These are phyloP conservation scores for Trametes sp. DNA, from an alignment of 1,284 basidiomycete genomes.

Conservation along the genomic window DNA sequence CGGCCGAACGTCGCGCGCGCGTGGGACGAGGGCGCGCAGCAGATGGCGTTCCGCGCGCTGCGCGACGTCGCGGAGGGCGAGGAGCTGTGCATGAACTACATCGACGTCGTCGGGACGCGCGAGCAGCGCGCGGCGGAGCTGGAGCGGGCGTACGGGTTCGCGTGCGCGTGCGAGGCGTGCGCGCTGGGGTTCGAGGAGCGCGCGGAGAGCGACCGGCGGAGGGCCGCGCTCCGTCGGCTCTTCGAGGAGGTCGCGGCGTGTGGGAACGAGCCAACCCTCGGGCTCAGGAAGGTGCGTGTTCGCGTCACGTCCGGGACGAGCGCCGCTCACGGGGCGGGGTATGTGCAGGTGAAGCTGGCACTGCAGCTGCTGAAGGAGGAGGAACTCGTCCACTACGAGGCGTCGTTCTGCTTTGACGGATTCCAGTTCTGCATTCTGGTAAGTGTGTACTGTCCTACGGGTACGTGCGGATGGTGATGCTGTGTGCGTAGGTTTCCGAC, in stretches of 20 bases:
- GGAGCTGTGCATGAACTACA: conserved; percentile 66
- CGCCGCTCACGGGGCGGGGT: background rate
- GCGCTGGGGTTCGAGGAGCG: conserved; percentile 26
- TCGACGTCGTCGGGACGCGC: conserved; percentile 46
- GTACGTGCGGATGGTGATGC: background rate
- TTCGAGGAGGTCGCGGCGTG: conserved; percentile 34
- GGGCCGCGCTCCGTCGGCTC: conserved; percentile 29
- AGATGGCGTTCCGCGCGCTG: conserved; percentile 34
- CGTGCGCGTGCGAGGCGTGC: conserved; percentile 57
- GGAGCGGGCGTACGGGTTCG: conserved; percentile 59
- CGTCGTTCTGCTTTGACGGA: conserved; percentile 37
- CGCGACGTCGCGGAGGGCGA: conserved; percentile 55
- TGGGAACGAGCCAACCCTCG: conserved; percentile 34
- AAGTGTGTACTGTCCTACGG: background rate
- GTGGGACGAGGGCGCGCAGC: conserved; percentile 31
- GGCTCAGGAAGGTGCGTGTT: conserved; percentile 33
- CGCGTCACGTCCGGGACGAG: background rate
- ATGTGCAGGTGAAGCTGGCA: conserved; percentile 32
- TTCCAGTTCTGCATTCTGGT: conserved; percentile 38
- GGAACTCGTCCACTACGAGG: conserved; percentile 32
- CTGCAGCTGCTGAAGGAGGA: conserved; percentile 34
- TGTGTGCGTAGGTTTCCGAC: conserved; percentile 31
- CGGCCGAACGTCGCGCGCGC: conserved; percentile 33
- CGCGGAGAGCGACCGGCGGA: conserved; percentile 32
- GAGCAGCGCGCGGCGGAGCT: conserved; percentile 49